Conservation (phyloP, 106 monocot species). For the Apostasia ramifera region DNA sequence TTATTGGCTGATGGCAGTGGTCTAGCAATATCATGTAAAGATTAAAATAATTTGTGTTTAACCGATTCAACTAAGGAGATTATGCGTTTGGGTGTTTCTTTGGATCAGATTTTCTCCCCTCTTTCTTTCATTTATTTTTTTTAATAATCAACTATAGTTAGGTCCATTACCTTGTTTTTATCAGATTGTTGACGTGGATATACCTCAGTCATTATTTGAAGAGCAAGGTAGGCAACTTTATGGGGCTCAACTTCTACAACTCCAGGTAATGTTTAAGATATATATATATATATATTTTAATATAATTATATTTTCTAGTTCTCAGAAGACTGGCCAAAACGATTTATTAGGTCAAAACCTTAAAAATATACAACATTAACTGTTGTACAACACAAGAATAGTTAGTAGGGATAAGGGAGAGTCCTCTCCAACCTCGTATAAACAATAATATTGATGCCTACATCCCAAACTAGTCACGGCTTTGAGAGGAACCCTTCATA, state of each 20-base stretch:
- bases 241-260: conserved; percentile 74
- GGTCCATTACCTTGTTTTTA: conserved; percentile 7
- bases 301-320: conserved; percentile 10
- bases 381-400: too few relatives aligned
- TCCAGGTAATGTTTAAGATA: conserved; percentile 51
- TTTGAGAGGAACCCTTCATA: too few relatives aligned
- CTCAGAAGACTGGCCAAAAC: neutral
- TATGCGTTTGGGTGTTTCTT: neutral
- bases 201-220: conserved; percentile 88
- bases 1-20: neutral
- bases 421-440: too few relatives aligned
- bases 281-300: neutral
- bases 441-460: too few relatives aligned
- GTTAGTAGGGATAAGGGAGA: too few relatives aligned
- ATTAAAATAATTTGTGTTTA: neutral
- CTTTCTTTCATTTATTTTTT: neutral
- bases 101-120: conserved; percentile 1
- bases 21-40: too few relatives aligned
- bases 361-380: too few relatives aligned
- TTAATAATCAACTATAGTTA: neutral
- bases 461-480: too few relatives aligned
- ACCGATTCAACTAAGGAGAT: neutral
- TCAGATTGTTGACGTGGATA: conserved; percentile 89
- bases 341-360: too few relatives aligned
- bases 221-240: conserved; percentile 97